Percentiles rank a stretch among this genome's conserved stretches.
Evolutionary conservation across 225 moss, liverwort and hornwort species (phyloP).

Genomic region (Sphagnum contortum): DNA sequence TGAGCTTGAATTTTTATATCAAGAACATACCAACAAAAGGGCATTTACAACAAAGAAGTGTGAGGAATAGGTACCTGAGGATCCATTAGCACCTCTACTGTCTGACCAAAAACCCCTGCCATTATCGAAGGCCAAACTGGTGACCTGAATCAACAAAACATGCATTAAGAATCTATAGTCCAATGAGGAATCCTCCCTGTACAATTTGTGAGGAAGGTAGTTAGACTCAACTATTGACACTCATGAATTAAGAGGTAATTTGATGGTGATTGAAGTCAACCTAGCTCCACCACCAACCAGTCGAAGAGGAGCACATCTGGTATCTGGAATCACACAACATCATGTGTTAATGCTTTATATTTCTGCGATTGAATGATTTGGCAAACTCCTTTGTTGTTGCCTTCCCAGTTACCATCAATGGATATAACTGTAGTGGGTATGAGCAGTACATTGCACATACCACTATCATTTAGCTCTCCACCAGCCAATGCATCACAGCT

Average conservation of each 20-base stretch:
- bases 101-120: slow-evolving; percentile 77
- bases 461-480: slow-evolving; percentile 15
- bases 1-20: too few relatives aligned
- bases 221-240: too few relatives aligned
- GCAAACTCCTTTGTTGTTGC: too few relatives aligned
- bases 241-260: too few relatives aligned
- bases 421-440: too few relatives aligned
- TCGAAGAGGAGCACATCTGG: slow-evolving; percentile 38
- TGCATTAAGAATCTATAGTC: background rate
- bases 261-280: background rate
- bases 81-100: slow-evolving; percentile 84
- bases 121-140: slow-evolving; percentile 84
- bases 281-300: slow-evolving; percentile 54
- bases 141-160: slow-evolving; percentile 33
- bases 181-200: too few relatives aligned
- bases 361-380: background rate
- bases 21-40: too few relatives aligned
- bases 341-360: background rate
- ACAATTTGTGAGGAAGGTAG: too few relatives aligned
- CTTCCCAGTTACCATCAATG: too few relatives aligned
- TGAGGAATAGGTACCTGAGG: slow-evolving; percentile 40
- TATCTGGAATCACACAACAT: slow-evolving; percentile 3
- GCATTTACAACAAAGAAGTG: too few relatives aligned
- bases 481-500: slow-evolving; percentile 64
- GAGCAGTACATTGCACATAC: slow-evolving; percentile 10